Base-by-base conservation (phyloP, 2,329 filamentous ascomycete species). In the Pestalotiopsis sp. region DNA sequence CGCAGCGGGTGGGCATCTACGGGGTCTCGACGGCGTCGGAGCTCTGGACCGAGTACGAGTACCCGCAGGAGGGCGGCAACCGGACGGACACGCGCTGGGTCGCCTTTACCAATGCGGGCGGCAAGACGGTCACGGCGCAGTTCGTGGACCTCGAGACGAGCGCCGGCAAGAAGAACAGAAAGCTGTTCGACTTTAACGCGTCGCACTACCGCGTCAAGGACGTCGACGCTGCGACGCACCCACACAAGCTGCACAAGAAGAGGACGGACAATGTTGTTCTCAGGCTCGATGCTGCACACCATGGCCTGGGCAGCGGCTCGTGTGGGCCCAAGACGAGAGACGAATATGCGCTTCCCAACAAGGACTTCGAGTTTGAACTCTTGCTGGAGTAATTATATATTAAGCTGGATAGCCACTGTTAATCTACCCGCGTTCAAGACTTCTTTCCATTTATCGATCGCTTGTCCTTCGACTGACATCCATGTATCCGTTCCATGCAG, bases 11-110 rank as follows among this genome's bases (percentile, higher is more conserved):
- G 2, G 90, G 88, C 2, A 83, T 83, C 68, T 89, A 84, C 77
- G 77, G 78, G 3, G 74, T 73, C 3, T 17, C 65, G 13, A 27
- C 63, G 1, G 78, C 89, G 2, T 84, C 86, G 40, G 82, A 86
- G 2, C 81, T 93, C 0, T 89, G 85, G 78, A 85, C 86, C 1
- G 84, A 87, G 57, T 92, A 92, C 74, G 91, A 93, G 71, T 90
- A 87, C 67, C 91, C 90, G 0, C 91, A 93, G 75, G 91, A 93
- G 70, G 86, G 84, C 41, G 86, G 88, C 1, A 92, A 92, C 75
- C 82, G 89, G 36, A 90, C 87, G 0, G 90, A 92, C 73, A 87
- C 87, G 2, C 82, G 88, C 1, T 91, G 88, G 86, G 83, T 92
- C 4, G 78, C 80, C 74, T 81, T 87, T 23, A 69, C 74, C 11